Base-by-base conservation (phyloP, 768 basidiomycete genomes). In the Boletus tomentosulus region DNA sequence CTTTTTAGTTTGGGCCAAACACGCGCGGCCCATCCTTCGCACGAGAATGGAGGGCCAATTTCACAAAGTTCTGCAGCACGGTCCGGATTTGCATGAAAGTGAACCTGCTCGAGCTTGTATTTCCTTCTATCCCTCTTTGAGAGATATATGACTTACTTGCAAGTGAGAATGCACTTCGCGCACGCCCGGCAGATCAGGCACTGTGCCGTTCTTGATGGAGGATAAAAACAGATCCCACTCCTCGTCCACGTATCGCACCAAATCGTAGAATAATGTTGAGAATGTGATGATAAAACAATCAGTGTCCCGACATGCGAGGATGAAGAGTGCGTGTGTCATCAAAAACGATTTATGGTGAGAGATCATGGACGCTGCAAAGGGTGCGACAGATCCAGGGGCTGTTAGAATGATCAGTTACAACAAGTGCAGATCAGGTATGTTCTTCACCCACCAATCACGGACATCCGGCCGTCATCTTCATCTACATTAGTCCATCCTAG, bases 121-220 rank as follows among this genome's bases (percentile, higher is more conserved):
- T 27, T 28, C 12, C 6, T n/a, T 16, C 27, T 19, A 11, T 2
- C 19, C 4, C 12, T 10, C 39, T 22, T 41, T 24, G n/a, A 19
- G 2, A 11, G 22, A 34, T 2, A 41, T 16, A 12, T 6, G 28
- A 34, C 61, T 34, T 50, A 42, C n/a, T 19, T 19, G 19, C 19
- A 19, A 60, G 22, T 49, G 43, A 3, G 16, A 27, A 46, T 46
- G 46, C 25, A 56, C 33, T n/a, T 51, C 41, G 4, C 48, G 46
- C 22, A 57, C 47, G 9, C 52, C 50, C 3, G 55, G 46, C 3
- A 57, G 24, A 31, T 57, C 42, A 11, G 59, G 59, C 9, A 62
- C 28, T 7, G 15, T 46, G 4, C 56, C 54, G 16, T 48, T 37
- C 39, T 43, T 7, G 4, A 62, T 52, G 43, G 24, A 42, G n/a